Evolutionary conservation across 2,329 filamentous ascomycete genomes (phyloP).

Genomic region (Mycosphaerella sp.): DNA sequence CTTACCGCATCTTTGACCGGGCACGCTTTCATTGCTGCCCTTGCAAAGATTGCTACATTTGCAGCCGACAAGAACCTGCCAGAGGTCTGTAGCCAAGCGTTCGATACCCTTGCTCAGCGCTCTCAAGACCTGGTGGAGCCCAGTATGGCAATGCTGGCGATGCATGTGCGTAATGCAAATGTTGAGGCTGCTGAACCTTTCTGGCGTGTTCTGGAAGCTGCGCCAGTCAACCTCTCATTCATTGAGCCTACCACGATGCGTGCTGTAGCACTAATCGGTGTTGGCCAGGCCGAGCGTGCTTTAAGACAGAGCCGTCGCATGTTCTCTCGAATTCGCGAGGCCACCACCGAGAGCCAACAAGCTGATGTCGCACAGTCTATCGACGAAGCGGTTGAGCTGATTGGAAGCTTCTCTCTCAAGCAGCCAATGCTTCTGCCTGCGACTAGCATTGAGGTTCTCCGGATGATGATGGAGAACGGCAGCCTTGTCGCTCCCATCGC

Average conservation of each 20-base stretch:
- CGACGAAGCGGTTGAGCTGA: slow-evolving; percentile 74
- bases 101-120: slow-evolving; percentile 45
- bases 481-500: slow-evolving; percentile 54
- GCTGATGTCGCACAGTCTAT: slow-evolving; percentile 67
- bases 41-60: slow-evolving; percentile 65
- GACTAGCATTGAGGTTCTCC: slow-evolving; percentile 53
- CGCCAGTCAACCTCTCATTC: slow-evolving; percentile 57
- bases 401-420: slow-evolving; percentile 52
- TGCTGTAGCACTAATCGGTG: slow-evolving; percentile 76
- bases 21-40: slow-evolving; percentile 53
- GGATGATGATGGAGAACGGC: slow-evolving; percentile 60
- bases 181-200: slow-evolving; percentile 69
- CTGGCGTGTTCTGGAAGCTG: slow-evolving; percentile 66
- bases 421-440: slow-evolving; percentile 47
- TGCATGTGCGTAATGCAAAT: slow-evolving; percentile 77
- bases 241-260: slow-evolving; percentile 91
- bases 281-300: slow-evolving; percentile 76
- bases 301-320: slow-evolving; percentile 73
- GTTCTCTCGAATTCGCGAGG: slow-evolving; percentile 73
- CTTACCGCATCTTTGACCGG: slow-evolving; percentile 60
- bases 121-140: slow-evolving; percentile 47
- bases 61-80: slow-evolving; percentile 75
- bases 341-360: slow-evolving; percentile 44
- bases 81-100: slow-evolving; percentile 56
- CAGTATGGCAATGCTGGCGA: slow-evolving; percentile 74